Evolutionary conservation across 2,329 filamentous ascomycete genomes (phyloP).

Genomic region (Pseudocercospora musae): DNA sequence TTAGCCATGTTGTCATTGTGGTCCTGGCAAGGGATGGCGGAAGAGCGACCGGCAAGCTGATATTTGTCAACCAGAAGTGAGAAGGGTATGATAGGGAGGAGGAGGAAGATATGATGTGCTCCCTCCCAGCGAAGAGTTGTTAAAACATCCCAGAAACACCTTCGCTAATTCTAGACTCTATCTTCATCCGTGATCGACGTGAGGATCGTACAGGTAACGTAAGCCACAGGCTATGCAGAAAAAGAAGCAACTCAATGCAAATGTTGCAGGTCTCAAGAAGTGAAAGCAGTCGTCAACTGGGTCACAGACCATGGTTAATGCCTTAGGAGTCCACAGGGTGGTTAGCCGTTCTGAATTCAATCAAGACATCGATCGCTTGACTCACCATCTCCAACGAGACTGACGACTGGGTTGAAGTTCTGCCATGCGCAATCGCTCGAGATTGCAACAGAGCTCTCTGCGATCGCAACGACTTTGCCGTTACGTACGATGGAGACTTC

Average conservation of each 20-base stretch:
- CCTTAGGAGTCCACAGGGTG: constrained; percentile 6
- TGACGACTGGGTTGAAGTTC: constrained; percentile 39
- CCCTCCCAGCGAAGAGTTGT: constrained; percentile 3
- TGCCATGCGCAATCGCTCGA: constrained; percentile 31
- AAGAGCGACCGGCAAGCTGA: constrained; percentile 13
- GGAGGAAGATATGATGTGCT: neutral
- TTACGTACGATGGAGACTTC: constrained; percentile 34
- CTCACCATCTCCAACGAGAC: constrained; percentile 31
- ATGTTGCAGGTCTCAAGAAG: constrained; percentile 11
- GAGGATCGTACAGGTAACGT: constrained; percentile 20
- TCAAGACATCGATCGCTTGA: neutral
- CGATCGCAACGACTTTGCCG: constrained; percentile 26
- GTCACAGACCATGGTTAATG: constrained; percentile 12
- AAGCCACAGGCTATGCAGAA: constrained; percentile 21
- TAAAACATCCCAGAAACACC: constrained; percentile 12
- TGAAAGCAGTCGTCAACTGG: neutral
- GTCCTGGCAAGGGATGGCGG: constrained; percentile 12
- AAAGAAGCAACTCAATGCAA: constrained; percentile 11
- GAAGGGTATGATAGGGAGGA: neutral
- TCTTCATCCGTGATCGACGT: constrained; percentile 20
- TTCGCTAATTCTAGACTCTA: constrained; percentile 23
- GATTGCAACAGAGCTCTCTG: constrained; percentile 29
- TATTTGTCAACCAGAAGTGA: constrained; percentile 9
- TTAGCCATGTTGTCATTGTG: constrained; percentile 25
- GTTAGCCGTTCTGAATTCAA: constrained; percentile 6